Evolutionary conservation across 257 asterid genomes (phyloP), one percentile per base, ranked within the genome.

Genomic region (Penstemon eatonii): DNA sequence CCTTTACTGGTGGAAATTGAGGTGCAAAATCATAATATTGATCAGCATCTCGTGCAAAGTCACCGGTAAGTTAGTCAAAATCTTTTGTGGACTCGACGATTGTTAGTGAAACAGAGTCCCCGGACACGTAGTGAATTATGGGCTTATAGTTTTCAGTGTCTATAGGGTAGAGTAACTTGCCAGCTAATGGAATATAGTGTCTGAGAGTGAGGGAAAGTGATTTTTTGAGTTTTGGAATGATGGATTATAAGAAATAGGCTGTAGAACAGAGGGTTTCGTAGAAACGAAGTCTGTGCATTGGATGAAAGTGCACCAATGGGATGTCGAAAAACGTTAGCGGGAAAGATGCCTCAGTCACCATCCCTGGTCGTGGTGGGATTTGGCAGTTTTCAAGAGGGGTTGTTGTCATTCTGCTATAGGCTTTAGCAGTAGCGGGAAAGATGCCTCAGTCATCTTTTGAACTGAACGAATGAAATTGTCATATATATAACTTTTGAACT

Each of bases 191-290:
- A 12, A 78, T 42, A 73, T 68, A 82, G 78, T 82, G 80, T 49
- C 64, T 76, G 72, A 88, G 89, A 40, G 87, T 42, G 5, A 66
- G 42, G 33, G 86, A 79, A 19, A 86, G 80, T 1, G 90, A 88
- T 3, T 75, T 41, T 64, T 82, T 80, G 54, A 86, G 85, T 4
- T 68, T 15, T 1, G 96, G 89, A 40, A 83, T 42, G 4, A 81
- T 2, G 11, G 64, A 73, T 5, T 83, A 65, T 0, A 57, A 0
- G 83, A 86, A 86, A 37, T 65, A 8, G n/a, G 71, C 0, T 4
- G 42, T 74, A 0, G 88, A 67, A 7, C 51, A 70, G 0, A 87
- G 73, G 60, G 54, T 12, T 8, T 69, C 69, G 57, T 81, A 89
- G 76, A 89, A 84, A 67, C 81, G 5, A 36, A 85, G 76, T 19